Evolutionary conservation across 306 rosid species (phyloP).

Genomic region (Delonix regia): DNA sequence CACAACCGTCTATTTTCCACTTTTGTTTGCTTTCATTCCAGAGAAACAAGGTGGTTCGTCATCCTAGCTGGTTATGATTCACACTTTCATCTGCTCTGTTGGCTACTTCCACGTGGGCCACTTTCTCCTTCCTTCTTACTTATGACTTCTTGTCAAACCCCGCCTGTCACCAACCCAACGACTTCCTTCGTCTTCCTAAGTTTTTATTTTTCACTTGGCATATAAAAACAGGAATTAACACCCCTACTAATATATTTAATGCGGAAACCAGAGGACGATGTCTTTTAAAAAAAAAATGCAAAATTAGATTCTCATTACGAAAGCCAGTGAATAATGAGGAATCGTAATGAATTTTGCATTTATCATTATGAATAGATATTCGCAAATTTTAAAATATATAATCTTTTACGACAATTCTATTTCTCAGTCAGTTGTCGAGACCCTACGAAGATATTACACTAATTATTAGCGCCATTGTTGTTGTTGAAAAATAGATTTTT

Average conservation of each 20-base stretch:
- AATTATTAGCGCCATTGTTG: too few species aligned
- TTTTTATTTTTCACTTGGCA: too few species aligned
- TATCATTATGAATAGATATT: background rate
- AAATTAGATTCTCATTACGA: too few species aligned
- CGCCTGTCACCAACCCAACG: too few species aligned
- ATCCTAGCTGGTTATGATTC: conserved; percentile 48
- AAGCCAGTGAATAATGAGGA: background rate
- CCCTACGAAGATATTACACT: conserved; percentile 2
- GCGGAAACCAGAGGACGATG: too few species aligned
- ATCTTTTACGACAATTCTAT: conserved; percentile 13
- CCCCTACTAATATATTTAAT: too few species aligned
- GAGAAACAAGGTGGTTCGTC: conserved; percentile 30
- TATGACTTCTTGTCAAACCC: too few species aligned
- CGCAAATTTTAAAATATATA: background rate
- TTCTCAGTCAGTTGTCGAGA: conserved; percentile 29
- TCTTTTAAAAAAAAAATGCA: too few species aligned
- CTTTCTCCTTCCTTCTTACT: background rate
- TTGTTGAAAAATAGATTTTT: too few species aligned
- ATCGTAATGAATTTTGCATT: conserved; percentile 1
- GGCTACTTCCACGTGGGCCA: conserved; percentile 31
- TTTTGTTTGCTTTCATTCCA: conserved; percentile 42
- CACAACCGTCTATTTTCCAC: conserved; percentile 29
- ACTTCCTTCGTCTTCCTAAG: too few species aligned
- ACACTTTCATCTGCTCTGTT: conserved; percentile 28
- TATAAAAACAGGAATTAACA: too few species aligned